These are phyloP conservation scores for Populus hybrid DNA, from an alignment of 441 rosid genomes.

Conservation along the genomic window DNA sequence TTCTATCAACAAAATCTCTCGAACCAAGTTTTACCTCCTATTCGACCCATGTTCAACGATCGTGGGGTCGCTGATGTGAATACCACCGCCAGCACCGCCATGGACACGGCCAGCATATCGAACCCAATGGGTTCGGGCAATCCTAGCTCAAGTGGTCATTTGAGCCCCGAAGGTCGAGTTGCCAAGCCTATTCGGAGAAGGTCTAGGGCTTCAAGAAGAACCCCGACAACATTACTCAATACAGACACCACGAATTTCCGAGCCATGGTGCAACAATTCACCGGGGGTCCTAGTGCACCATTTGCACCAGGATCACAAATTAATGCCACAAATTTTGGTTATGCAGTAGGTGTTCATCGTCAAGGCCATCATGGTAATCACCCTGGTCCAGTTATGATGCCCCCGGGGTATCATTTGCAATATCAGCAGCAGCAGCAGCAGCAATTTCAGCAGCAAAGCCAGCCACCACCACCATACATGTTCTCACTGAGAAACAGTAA, in stretches of 20 bases:
- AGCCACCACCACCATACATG: slow-evolving; percentile 26
- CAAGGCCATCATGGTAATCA: slow-evolving; percentile 23
- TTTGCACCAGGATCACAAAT: slow-evolving; percentile 29
- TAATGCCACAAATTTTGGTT: slow-evolving; percentile 16
- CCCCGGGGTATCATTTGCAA: slow-evolving; percentile 26
- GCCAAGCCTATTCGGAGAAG: slow-evolving; percentile 71
- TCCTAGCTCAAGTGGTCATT: slow-evolving; percentile 10
- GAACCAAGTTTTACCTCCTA: not conserved
- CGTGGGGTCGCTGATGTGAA: slow-evolving; percentile 19
- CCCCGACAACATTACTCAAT: slow-evolving; percentile 82
- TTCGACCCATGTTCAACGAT: slow-evolving; percentile 7
- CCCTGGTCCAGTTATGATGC: slow-evolving; percentile 21
- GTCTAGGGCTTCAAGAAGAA: slow-evolving; percentile 81
- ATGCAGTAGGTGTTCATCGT: slow-evolving; percentile 24
- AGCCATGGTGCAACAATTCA: slow-evolving; percentile 91
- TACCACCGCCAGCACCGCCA: slow-evolving; percentile 5
- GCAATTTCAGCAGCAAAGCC: slow-evolving; percentile 18
- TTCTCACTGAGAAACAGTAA: slow-evolving; percentile 29
- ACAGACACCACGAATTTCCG: slow-evolving; percentile 84
- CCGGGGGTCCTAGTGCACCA: slow-evolving; percentile 71
- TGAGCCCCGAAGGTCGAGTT: slow-evolving; percentile 68
- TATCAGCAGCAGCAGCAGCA: slow-evolving; percentile 26
- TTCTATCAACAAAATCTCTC: slow-evolving; percentile 37
- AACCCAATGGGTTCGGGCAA: not conserved
- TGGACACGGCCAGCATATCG: not conserved